Base-by-base conservation (phyloP, 805 yeast genomes). In the Yamadazyma paraphyllophila region DNA sequence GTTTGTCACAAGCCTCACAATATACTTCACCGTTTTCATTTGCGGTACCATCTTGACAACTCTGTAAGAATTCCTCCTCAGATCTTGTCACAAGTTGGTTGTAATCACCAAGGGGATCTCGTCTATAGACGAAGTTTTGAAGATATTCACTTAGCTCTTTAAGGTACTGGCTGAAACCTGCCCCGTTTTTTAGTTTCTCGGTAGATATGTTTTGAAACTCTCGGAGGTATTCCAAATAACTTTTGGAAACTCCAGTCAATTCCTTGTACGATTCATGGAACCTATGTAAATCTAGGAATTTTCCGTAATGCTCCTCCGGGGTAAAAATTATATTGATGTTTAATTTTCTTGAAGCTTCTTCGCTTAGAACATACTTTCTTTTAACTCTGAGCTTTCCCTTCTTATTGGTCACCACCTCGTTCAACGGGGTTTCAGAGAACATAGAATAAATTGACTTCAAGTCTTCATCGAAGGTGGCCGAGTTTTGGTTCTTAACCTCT, bases 1-100 rank as follows among this genome's bases (percentile, higher is more conserved):
- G 46, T 56, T 80, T 85, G 25, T 77, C 71, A 59, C 97, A 92
- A 0, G 76, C 73, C 4, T 62, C 51, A 59, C 97, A 92, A 52
- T 62, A 85, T 1, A 78, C 69, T 46, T 59, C 65, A 45, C 65
- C 67, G 35, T 56, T 50, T 20, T 44, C 48, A 20, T 46, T 45
- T 11, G 34, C 45, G 7, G 40, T 37, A 16, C 31, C 32, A 16
- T 37, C 42, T 7, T 8, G 7, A 25, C 25, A 20, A 16, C 17
- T 29, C 13, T 36, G 32, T 29, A 26, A 39, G 24, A 38, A 46
- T 3, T 27, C 39, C 3, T 16, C 20, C 9, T 42, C 42, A 13
- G 27, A 39, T 14, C 43, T 42, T 9, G 26, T 35, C 7, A 47
- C 52, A 3, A 43, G 39, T 11, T 42, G 15, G 7, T 50, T 44